These are phyloP conservation scores for Lycium barbarum DNA, from an alignment of 257 asterid genomes.

Conservation along the genomic window DNA sequence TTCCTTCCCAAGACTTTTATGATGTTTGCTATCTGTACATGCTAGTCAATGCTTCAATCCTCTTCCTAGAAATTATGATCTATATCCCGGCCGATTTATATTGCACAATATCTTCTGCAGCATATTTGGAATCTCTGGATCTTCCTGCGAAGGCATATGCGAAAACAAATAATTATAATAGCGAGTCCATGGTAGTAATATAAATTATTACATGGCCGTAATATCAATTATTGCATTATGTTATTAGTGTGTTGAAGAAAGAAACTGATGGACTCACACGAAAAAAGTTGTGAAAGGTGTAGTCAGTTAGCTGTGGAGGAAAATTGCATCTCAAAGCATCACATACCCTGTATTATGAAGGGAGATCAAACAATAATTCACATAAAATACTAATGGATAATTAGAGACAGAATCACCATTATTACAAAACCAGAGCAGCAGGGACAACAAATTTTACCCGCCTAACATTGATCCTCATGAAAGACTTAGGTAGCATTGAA, in stretches of 20 bases:
- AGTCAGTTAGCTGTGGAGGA: background rate
- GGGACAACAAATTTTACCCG: background rate
- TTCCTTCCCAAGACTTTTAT: background rate
- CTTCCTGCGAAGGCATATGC: background rate
- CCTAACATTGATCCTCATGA: background rate
- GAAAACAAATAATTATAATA: no score
- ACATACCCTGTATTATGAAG: background rate
- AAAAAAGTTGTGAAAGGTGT: background rate
- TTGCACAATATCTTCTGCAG: background rate
- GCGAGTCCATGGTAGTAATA: no score
- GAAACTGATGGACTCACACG: background rate
- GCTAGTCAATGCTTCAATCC: background rate
- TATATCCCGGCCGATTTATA: background rate
- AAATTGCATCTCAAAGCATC: background rate
- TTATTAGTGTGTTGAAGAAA: background rate
- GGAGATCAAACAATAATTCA: background rate
- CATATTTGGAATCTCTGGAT: background rate
- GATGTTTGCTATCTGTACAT: background rate
- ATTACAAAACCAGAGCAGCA: background rate
- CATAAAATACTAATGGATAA: background rate
- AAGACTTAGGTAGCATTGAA: constrained; percentile 3
- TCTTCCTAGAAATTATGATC: background rate
- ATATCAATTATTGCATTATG: background rate
- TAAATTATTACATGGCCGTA: no score
- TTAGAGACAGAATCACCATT: background rate